Conservation (phyloP, 2,329 filamentous ascomycete genomes). For the Neoarthrinium moseri region DNA sequence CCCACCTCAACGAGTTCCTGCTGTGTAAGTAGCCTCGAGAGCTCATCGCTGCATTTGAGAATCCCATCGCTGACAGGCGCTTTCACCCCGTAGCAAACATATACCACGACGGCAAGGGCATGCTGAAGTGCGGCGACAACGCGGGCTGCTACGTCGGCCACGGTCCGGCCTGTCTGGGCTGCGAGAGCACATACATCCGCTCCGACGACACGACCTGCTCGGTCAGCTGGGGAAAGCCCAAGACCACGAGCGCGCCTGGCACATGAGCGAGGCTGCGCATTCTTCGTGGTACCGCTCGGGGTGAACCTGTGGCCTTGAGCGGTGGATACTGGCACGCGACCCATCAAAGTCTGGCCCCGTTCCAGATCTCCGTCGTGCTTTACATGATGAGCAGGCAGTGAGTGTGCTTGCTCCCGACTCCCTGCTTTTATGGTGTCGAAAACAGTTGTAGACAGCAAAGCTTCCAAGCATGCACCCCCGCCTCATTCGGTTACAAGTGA, state of each 20-base stretch:
- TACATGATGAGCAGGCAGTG: no score
- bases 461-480: no score
- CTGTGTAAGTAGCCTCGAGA: no score
- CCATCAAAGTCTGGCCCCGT: not conserved
- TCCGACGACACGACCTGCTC: not conserved
- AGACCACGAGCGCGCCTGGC: not conserved
- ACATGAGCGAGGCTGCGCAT: not conserved
- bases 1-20: not conserved
- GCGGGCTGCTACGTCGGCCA: constrained; percentile 1
- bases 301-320: not conserved
- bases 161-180: not conserved
- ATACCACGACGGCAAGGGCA: not conserved
- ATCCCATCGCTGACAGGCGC: not conserved
- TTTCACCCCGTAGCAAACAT: not conserved
- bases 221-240: not conserved
- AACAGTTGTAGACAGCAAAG: no score
- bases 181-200: not conserved
- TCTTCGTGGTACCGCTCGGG: not conserved
- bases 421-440: no score
- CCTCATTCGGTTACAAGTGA: no score
- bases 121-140: not conserved
- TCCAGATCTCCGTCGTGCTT: not conserved
- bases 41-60: not conserved
- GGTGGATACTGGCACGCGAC: not conserved
- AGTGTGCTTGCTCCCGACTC: no score